Conservation (phyloP, 345 rosid genomes). For the Murraya koenigii region DNA sequence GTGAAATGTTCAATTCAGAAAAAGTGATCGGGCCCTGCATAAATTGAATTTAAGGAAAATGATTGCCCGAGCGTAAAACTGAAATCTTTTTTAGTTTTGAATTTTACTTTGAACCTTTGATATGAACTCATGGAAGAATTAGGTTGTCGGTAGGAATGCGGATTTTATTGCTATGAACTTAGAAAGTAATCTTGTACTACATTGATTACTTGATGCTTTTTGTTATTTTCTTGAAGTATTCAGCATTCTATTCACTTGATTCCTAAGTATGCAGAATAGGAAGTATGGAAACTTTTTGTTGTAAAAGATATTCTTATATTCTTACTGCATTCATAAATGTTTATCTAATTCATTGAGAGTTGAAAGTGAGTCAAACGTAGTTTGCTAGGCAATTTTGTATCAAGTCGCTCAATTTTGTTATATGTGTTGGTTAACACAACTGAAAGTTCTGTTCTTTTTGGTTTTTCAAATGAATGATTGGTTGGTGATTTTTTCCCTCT, state of each 20-base stretch:
- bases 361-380: background rate
- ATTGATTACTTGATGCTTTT: background rate
- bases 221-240: background rate
- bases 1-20: background rate
- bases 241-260: background rate
- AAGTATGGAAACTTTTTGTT: background rate
- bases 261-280: background rate
- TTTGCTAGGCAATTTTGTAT: background rate
- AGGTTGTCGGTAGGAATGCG: too few species aligned
- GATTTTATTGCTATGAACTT: background rate
- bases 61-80: background rate
- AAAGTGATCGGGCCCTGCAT: background rate
- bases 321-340: background rate
- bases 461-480: background rate
- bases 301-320: background rate
- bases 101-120: background rate
- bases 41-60: background rate
- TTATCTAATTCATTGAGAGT: slow-evolving; percentile 1
- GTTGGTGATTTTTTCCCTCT: background rate
- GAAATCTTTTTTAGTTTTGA: background rate
- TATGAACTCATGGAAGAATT: too few species aligned
- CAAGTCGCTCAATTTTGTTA: background rate
- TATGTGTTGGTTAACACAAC: background rate
- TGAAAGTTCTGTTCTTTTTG: background rate
- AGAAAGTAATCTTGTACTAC: background rate